These are phyloP conservation scores for Coniferiporia weirii DNA, from an alignment of 1,284 basidiomycete genomes.

Conservation along the genomic window DNA sequence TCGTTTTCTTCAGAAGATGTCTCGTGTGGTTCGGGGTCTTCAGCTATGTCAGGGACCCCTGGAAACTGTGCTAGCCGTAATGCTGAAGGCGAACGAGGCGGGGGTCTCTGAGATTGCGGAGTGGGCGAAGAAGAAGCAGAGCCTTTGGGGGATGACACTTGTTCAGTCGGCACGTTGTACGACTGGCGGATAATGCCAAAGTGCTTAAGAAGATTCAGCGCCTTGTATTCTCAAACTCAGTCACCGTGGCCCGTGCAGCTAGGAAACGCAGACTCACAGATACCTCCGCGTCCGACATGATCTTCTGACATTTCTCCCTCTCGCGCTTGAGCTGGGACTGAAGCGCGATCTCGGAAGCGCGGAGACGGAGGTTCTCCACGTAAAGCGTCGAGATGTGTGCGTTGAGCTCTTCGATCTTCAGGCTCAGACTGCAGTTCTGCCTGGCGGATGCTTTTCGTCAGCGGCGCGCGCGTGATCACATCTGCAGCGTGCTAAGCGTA, in stretches of 20 bases:
- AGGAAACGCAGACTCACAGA: constrained; percentile 46
- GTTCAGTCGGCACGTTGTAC: constrained; percentile 36
- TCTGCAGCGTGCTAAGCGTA: constrained; percentile 29
- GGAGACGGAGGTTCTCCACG: constrained; percentile 74
- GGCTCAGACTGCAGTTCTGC: constrained; percentile 75
- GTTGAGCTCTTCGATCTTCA: constrained; percentile 78
- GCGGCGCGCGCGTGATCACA: constrained; percentile 1
- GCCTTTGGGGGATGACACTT: constrained; percentile 18
- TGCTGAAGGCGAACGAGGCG: constrained; percentile 21
- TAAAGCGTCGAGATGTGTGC: constrained; percentile 72
- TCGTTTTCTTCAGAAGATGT: constrained; percentile 12
- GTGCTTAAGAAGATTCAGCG: constrained; percentile 59
- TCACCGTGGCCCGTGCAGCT: neutral
- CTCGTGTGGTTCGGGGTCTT: constrained; percentile 14
- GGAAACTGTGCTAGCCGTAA: constrained; percentile 13
- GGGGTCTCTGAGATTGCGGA: constrained; percentile 43
- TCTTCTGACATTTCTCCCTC: constrained; percentile 63
- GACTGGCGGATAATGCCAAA: constrained; percentile 59
- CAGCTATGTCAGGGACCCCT: constrained; percentile 14
- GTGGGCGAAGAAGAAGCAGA: constrained; percentile 29
- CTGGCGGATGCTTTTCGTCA: constrained; percentile 32
- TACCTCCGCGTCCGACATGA: constrained; percentile 65
- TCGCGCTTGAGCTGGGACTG: constrained; percentile 70
- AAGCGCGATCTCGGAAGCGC: constrained; percentile 73
- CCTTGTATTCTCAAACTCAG: constrained; percentile 32